Percentiles rank a stretch among this genome's conserved stretches.
These are phyloP conservation scores for Aspergillus phoenicis DNA, from an alignment of 2,329 filamentous ascomycete genomes.

Conservation along the genomic window DNA sequence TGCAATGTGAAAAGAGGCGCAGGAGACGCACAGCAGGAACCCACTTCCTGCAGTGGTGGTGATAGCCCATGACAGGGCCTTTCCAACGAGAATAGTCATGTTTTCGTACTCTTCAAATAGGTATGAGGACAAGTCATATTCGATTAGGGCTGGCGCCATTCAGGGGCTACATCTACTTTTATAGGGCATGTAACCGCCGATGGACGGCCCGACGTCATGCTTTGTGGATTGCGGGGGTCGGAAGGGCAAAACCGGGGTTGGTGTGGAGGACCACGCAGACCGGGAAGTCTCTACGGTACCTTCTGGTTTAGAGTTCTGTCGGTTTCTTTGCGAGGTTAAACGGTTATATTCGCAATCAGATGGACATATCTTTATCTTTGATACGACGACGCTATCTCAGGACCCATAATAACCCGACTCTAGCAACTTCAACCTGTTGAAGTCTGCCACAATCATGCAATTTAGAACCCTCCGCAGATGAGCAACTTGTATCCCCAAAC, in stretches of 20 bases:
- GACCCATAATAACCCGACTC: background rate
- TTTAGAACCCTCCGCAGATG: background rate
- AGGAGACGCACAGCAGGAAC: conserved; percentile 42
- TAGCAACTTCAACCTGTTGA: background rate
- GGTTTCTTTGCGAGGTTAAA: background rate
- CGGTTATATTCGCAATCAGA: background rate
- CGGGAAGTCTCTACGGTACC: background rate
- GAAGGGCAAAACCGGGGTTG: conserved; percentile 8
- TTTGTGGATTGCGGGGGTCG: background rate
- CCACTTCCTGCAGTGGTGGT: conserved; percentile 47
- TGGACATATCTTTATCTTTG: background rate
- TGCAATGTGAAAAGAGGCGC: conserved; percentile 9
- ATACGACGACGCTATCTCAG: background rate
- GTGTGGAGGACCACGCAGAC: background rate
- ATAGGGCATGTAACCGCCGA: background rate
- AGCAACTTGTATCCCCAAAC: background rate
- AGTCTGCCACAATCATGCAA: background rate
- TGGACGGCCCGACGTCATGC: background rate
- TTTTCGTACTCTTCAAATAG: background rate
- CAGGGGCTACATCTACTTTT: conserved; percentile 6
- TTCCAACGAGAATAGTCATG: conserved; percentile 33
- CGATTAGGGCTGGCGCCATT: background rate
- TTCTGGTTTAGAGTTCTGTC: background rate
- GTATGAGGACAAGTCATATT: background rate
- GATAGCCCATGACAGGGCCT: conserved; percentile 46